These are phyloP conservation scores for Mrakia frigida DNA, from an alignment of 768 basidiomycete species.

Conservation along the genomic window DNA sequence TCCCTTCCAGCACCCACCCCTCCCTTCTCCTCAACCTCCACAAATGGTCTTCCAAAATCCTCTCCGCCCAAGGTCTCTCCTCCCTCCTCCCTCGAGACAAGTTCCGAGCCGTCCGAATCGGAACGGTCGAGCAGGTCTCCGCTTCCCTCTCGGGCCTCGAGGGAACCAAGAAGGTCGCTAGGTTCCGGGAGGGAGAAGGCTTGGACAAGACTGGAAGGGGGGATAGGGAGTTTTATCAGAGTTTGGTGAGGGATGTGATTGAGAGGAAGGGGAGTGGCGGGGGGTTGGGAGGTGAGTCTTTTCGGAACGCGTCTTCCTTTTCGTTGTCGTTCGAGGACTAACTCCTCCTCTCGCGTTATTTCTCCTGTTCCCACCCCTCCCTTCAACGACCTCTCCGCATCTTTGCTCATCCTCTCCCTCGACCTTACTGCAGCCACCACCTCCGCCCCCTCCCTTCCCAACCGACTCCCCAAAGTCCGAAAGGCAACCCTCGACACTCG, in stretches of 20 bases:
- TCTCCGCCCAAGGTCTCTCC: conserved; percentile 74
- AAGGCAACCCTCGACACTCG: conserved; percentile 79
- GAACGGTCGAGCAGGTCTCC: conserved; percentile 67
- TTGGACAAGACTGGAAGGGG: conserved; percentile 48
- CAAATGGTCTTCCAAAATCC: conserved; percentile 96
- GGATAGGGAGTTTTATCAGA: conserved; percentile 90
- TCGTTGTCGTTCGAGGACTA: conserved; percentile 30
- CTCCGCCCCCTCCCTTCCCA: conserved; percentile 18
- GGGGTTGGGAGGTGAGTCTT: conserved; percentile 19
- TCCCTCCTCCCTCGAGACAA: conserved; percentile 62
- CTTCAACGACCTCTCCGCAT: not conserved
- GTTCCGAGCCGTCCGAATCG: conserved; percentile 53
- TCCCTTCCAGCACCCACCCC: conserved; percentile 20
- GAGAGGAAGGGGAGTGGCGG: conserved; percentile 52
- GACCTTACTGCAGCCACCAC: not conserved
- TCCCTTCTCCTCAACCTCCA: conserved; percentile 56
- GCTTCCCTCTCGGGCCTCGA: conserved; percentile 53
- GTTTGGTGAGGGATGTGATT: conserved; percentile 84
- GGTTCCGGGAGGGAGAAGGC: conserved; percentile 43
- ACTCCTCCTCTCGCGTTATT: not conserved
- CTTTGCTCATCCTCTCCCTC: not conserved
- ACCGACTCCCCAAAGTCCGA: conserved; percentile 46
- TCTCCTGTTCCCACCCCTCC: not conserved
- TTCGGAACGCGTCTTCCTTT: not conserved
- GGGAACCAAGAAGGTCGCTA: conserved; percentile 21